A percentile compares a stretch with the other conserved stretches of the same genome.
These are phyloP conservation scores for Ambrosia trifida DNA, from an alignment of 129 eudicot species.

Conservation along the genomic window DNA sequence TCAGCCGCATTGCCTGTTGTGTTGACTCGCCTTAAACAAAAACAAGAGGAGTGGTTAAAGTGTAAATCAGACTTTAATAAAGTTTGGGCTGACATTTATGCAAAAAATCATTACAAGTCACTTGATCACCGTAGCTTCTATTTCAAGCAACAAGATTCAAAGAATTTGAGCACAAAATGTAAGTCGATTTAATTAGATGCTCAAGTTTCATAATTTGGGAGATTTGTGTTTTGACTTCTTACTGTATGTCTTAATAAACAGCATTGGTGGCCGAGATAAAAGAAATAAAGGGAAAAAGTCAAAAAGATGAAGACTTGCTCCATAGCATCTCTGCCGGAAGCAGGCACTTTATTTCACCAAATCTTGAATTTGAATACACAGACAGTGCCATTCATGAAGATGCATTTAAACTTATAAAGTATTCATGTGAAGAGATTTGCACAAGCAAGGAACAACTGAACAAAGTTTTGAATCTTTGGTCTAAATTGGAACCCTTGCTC, in stretches of 20 bases:
- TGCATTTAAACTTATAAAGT: conserved; percentile 65
- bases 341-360: conserved; percentile 60
- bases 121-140: conserved; percentile 98
- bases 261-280: conserved; percentile 83
- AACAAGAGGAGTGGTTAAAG: conserved; percentile 93
- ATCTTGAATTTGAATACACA: conserved; percentile 62
- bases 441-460: conserved; percentile 75
- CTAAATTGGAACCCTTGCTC: conserved; percentile 77
- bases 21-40: conserved; percentile 88
- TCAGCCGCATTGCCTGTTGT: conserved; percentile 70
- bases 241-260: conserved; percentile 37
- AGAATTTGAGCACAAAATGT: conserved; percentile 91
- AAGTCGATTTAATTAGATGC: conserved; percentile 26
- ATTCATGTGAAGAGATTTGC: conserved; percentile 87
- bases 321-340: conserved; percentile 78
- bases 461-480: conserved; percentile 81
- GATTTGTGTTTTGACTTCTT: conserved; percentile 6
- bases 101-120: conserved; percentile 93
- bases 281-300: conserved; percentile 77
- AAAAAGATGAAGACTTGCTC: conserved; percentile 74
- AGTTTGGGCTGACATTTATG: conserved; percentile 97
- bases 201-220: not conserved
- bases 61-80: conserved; percentile 88
- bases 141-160: conserved; percentile 98
- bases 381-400: conserved; percentile 79